Conservation (phyloP, 163 green algal species). For the Dunaliella salina region DNA sequence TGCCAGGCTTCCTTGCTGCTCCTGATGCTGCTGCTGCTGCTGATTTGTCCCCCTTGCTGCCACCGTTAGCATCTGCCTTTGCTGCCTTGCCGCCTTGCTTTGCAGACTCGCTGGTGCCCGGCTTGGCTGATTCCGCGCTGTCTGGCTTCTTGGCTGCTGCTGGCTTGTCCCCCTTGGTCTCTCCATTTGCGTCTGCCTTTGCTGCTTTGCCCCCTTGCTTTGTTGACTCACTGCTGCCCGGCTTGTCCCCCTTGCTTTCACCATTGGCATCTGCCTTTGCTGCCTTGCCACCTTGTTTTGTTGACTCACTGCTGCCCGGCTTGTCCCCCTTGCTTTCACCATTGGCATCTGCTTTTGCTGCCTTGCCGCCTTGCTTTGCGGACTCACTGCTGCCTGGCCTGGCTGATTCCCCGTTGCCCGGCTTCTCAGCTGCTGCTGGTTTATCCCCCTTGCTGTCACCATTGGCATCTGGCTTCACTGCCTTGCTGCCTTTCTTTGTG, state of each 20-base stretch:
- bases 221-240: too few species aligned
- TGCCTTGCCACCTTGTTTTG: not conserved
- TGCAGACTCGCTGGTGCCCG: too few species aligned
- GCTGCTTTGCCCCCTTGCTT: too few species aligned
- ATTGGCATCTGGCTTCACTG: not conserved
- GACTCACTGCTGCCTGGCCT: constrained; percentile 1
- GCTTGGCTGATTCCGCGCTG: too few species aligned
- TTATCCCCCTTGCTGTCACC: not conserved
- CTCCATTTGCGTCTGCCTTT: too few species aligned
- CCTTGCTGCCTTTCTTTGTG: too few species aligned
- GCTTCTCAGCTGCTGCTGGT: not conserved
- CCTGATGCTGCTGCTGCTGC: constrained; percentile 2
- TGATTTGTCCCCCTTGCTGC: too few species aligned
- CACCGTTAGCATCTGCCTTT: too few species aligned
- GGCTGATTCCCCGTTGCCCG: not conserved
- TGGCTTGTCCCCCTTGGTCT: too few species aligned
- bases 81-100: too few species aligned
- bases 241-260: too few species aligned
- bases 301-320: not conserved
- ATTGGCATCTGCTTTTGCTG: not conserved
- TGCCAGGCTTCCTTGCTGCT: not conserved
- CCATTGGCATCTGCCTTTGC: not conserved
- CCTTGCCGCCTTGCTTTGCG: too few species aligned
- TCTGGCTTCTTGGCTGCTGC: not conserved
- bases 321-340: not conserved